These are phyloP conservation scores for Termitomyces bulborhizus DNA, from an alignment of 768 basidiomycete species.

Conservation along the genomic window DNA sequence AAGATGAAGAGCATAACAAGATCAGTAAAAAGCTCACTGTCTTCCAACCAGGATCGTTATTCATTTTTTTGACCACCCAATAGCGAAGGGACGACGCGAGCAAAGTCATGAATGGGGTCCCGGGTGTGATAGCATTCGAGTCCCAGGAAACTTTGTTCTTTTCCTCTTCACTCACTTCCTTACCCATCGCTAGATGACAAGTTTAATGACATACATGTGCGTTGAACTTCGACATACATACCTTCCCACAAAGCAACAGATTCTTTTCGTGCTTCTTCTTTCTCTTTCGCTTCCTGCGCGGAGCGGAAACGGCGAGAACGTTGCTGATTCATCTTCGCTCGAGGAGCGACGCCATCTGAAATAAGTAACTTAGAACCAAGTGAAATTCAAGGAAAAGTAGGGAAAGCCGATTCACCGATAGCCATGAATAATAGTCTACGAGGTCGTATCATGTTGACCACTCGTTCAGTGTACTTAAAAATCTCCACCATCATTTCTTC, in stretches of 20 bases:
- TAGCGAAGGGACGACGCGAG: constrained; percentile 85
- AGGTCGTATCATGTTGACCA: constrained; percentile 95
- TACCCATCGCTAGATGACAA: constrained; percentile 78
- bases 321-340: constrained; percentile 99
- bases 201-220: not conserved
- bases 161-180: constrained; percentile 73
- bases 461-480: constrained; percentile 93
- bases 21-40: constrained; percentile 47
- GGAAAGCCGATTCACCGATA: constrained; percentile 57
- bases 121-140: constrained; percentile 97
- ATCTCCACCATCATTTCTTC: constrained; percentile 99
- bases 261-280: constrained; percentile 82
- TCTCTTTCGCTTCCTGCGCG: constrained; percentile 91
- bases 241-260: constrained; percentile 85
- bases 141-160: constrained; percentile 90
- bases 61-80: constrained; percentile 95
- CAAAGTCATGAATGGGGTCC: constrained; percentile 97
- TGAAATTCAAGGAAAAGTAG: not conserved
- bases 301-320: constrained; percentile 94
- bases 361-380: not conserved
- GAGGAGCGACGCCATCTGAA: constrained; percentile 91
- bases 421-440: constrained; percentile 97
- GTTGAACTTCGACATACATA: constrained; percentile 21
- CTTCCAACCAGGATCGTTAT: constrained; percentile 94
- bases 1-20: not conserved